Evolutionary conservation across 176 grass and related monocot genomes (phyloP), one percentile per base, ranked within the genome.

Genomic region (Avena sativa): DNA sequence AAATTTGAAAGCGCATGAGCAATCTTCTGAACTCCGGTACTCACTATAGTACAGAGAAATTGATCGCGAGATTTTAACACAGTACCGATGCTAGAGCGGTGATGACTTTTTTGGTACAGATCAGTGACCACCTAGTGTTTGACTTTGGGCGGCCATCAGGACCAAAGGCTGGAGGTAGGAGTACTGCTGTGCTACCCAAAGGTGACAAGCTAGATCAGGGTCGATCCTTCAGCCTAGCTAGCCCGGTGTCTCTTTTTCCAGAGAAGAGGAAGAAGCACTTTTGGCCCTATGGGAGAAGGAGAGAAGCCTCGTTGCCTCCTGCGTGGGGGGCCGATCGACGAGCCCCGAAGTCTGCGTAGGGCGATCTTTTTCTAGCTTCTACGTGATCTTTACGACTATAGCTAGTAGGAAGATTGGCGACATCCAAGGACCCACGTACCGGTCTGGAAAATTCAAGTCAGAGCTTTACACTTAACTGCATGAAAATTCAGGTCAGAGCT

Each of bases 61-160:
- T 71, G 49, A 79, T 59, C 46, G 64, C 10, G 21, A 78, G 65
- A 46, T 20, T 5, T 32, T 6, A 34, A 72, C 32, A 53, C 44
- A 62, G 82, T 34, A 60, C 25, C 79, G 9, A 68, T 36, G 4
- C 32, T 28, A 30, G n/a, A 72, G 21, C 44, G 6, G 44, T 64
- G 36, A 19, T 12, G 5, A 2, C 50, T 32, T 84, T 55, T 78
- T 65, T 46, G 43, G 81, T 85, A 79, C 65, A 89, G 80, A 89
- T 79, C 30, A 80, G 30, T 65, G 82, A 53, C 21, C 51, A 85
- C 28, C 63, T 60, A 47, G 32, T 73, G 34, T 74, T 85, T 85
- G 82, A 85, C 88, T 89, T 81, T 23, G 59, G 77, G 12, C 48
- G 55, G 32, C 48, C 46, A 64, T 77, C 21, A 40, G 87, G 47